Evolutionary conservation across 208 protist genomes (phyloP).

Genomic region (Naegleria fowleri): DNA sequence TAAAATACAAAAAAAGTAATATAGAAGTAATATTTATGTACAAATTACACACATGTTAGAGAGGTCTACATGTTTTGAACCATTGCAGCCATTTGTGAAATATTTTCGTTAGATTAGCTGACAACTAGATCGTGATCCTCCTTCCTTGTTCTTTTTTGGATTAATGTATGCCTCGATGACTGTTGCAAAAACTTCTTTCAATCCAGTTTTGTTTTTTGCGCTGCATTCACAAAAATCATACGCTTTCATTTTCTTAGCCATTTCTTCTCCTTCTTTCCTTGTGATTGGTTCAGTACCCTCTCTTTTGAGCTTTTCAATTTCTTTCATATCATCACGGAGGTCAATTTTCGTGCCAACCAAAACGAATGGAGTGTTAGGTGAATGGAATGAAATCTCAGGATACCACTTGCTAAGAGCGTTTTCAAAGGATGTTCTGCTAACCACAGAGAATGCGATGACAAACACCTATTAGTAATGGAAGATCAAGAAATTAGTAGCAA

Average conservation of each 20-base stretch:
- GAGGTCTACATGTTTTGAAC: too few relatives aligned
- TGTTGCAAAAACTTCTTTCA: slow-evolving; percentile 4
- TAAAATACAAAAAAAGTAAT: background rate
- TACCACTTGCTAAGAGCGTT: slow-evolving; percentile 46
- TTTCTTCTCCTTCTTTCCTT: slow-evolving; percentile 49
- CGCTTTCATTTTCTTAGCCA: slow-evolving; percentile 64
- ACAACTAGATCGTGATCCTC: background rate
- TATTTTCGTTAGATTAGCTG: too few relatives aligned
- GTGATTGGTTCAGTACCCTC: slow-evolving; percentile 45
- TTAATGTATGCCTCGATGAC: background rate
- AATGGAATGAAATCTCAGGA: slow-evolving; percentile 39
- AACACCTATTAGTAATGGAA: slow-evolving; percentile 43
- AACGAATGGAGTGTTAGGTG: slow-evolving; percentile 43
- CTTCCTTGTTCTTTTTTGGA: background rate
- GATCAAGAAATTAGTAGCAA: too few relatives aligned
- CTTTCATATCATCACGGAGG: slow-evolving; percentile 45
- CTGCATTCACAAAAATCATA: slow-evolving; percentile 76
- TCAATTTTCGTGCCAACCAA: slow-evolving; percentile 54
- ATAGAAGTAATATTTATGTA: background rate
- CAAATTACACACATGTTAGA: too few relatives aligned
- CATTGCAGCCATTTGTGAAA: too few relatives aligned
- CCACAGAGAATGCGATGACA: slow-evolving; percentile 73
- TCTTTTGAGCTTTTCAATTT: background rate
- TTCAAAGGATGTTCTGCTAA: slow-evolving; percentile 52
- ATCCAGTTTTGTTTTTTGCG: background rate